Evolutionary conservation across 805 yeast species (phyloP), one percentile per base, ranked within the genome.

Genomic region (Monosporozyma yasuniensis): DNA sequence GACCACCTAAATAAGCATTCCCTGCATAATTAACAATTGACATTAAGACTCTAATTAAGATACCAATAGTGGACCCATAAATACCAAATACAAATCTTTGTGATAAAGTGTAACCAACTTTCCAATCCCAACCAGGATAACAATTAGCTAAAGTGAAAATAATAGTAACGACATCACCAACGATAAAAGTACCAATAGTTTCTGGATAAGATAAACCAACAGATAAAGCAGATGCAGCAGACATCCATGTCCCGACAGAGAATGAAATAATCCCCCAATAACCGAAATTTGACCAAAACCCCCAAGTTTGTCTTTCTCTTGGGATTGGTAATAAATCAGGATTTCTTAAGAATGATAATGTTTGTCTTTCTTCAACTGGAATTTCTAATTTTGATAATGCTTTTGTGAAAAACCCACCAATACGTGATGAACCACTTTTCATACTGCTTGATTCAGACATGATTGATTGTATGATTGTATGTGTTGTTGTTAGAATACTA

Each of bases 1-100:
- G 56, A 1, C 75, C 76, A 45, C 79, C 78, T 47, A 74, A 47
- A 70, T 73, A 75, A 6, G 74, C 69, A 49, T 72, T 66, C 1
- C 75, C 69, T 1, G 74, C 80, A 52, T 70, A 76, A 65, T 72
- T 73, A 21, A 78, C 77, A 42, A 77, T 66, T 39, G 75, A 67
- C 55, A 78, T 61, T 39, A 75, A 56, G 9, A 74, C 67, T 60
- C 77, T 63, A 11, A 72, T 67, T 30, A 67, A 42, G 30, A 74
- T 67, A 12, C 77, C 77, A 27, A 73, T 50, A 4, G 61, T 60
- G 1, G 74, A 68, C 10, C 79, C 79, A 48, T 61, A 65, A 23
- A 74, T 69, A 19, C 79, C 80, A 60, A 75, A 76, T 2, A 71
- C 68, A 28, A 74, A 65, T 58, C 80, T 61, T 55, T 72, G 78